These are phyloP conservation scores for Theobroma grandiflorum DNA, from an alignment of 441 rosid species.

Conservation along the genomic window DNA sequence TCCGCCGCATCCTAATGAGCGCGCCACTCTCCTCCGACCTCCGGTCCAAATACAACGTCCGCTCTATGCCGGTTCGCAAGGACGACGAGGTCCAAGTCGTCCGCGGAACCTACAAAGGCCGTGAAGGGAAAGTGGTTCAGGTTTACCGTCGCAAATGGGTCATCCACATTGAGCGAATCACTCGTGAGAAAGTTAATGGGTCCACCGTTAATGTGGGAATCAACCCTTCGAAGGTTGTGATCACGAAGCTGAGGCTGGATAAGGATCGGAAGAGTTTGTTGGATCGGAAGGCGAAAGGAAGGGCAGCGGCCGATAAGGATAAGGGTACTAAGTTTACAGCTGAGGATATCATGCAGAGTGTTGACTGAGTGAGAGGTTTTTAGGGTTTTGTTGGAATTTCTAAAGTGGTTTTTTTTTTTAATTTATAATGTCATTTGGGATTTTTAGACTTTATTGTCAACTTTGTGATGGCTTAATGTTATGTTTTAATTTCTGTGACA, in stretches of 20 bases:
- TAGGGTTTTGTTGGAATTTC: background rate
- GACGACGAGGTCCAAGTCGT: slow-evolving; percentile 73
- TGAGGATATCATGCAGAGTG: slow-evolving; percentile 67
- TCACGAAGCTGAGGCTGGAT: slow-evolving; percentile 66
- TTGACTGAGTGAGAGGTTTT: slow-evolving; percentile 37
- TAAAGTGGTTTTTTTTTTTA: background rate
- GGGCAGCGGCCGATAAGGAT: slow-evolving; percentile 67
- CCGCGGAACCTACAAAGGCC: slow-evolving; percentile 70
- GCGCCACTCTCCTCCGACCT: slow-evolving; percentile 61
- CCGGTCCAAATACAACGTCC: slow-evolving; percentile 61
- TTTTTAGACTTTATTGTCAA: background rate
- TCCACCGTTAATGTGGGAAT: slow-evolving; percentile 71
- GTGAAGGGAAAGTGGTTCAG: slow-evolving; percentile 70
- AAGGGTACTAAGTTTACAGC: slow-evolving; percentile 69
- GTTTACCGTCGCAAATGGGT: slow-evolving; percentile 75
- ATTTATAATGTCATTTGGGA: background rate
- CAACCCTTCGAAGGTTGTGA: slow-evolving; percentile 64
- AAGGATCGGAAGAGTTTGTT: slow-evolving; percentile 67
- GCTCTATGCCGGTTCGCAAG: slow-evolving; percentile 69
- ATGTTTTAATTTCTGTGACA: background rate
- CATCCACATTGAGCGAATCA: slow-evolving; percentile 72
- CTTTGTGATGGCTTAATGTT: background rate
- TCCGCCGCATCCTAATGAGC: slow-evolving; percentile 65
- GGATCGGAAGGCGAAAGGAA: slow-evolving; percentile 68
- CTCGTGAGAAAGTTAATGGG: slow-evolving; percentile 70